Percentiles rank a stretch among this genome's conserved stretches.
Conservation (phyloP, 1,139 yeast species). For the Lodderomyces theae region DNA sequence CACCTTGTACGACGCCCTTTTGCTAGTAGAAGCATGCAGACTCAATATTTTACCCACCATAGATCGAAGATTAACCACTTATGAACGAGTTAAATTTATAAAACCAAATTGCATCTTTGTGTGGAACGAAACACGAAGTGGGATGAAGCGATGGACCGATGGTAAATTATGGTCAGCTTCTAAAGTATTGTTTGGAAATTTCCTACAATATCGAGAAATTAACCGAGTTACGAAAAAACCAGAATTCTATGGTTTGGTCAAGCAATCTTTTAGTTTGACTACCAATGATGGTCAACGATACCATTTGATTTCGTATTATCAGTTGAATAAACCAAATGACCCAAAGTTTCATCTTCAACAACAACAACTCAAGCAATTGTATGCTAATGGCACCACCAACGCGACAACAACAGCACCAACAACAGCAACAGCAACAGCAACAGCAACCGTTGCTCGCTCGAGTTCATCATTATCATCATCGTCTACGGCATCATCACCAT, state of each 20-base stretch:
- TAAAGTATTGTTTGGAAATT: conserved; percentile 58
- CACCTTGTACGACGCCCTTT: conserved; percentile 59
- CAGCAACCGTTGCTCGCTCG: too few species aligned
- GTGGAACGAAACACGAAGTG: conserved; percentile 71
- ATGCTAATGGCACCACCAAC: neutral
- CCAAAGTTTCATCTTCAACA: neutral
- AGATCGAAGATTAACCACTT: conserved; percentile 56
- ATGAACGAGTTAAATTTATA: conserved; percentile 49
- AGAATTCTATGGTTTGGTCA: conserved; percentile 42
- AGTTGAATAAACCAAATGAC: neutral
- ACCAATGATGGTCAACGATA: conserved; percentile 49
- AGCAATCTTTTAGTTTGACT: conserved; percentile 56
- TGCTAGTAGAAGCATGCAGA: conserved; percentile 63
- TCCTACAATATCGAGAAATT: conserved; percentile 63
- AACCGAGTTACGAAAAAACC: conserved; percentile 26
- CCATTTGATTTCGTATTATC: conserved; percentile 55
- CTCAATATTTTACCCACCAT: conserved; percentile 55
- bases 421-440: too few species aligned
- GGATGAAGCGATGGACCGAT: conserved; percentile 77
- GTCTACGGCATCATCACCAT: neutral
- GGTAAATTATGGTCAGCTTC: conserved; percentile 73
- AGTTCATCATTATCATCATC: neutral
- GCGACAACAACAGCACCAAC: too few species aligned
- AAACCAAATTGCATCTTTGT: conserved; percentile 61
- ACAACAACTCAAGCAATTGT: neutral